phyloP scores from a whole-genome alignment of 2,329 filamentous ascomycete species.

The Hysterium pulicare region DNA sequence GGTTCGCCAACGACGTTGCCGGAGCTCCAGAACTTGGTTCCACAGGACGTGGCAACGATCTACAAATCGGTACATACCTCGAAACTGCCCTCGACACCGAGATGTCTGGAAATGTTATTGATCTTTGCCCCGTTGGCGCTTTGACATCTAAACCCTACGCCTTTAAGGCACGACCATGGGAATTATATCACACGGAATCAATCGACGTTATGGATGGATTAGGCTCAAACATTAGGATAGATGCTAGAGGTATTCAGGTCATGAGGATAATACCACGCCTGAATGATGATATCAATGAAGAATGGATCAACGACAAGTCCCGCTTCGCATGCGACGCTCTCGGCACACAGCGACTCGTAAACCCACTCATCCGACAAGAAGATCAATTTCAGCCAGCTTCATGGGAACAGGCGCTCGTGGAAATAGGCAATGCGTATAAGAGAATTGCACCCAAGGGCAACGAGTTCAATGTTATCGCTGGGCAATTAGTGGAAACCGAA shows the following conservation, averaged over 20 bases:
- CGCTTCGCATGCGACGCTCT: slow-evolving; percentile 95
- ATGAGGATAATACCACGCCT: slow-evolving; percentile 91
- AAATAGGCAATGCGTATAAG: slow-evolving; percentile 78
- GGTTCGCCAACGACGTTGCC: slow-evolving; percentile 96
- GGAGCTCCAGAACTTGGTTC: slow-evolving; percentile 94
- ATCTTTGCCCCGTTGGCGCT: slow-evolving; percentile 95
- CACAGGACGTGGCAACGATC: slow-evolving; percentile 89
- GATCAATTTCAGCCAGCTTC: slow-evolving; percentile 88
- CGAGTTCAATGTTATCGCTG: slow-evolving; percentile 93
- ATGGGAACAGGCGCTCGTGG: slow-evolving; percentile 92
- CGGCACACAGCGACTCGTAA: slow-evolving; percentile 92
- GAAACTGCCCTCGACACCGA: slow-evolving; percentile 93
- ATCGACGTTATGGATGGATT: slow-evolving; percentile 91
- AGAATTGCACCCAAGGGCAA: slow-evolving; percentile 79
- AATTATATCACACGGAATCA: slow-evolving; percentile 92
- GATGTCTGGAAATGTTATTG: slow-evolving; percentile 94
- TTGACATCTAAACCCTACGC: slow-evolving; percentile 97
- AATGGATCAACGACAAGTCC: slow-evolving; percentile 99
- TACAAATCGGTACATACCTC: slow-evolving; percentile 97
- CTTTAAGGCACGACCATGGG: slow-evolving; percentile 95
- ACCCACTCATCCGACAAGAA: slow-evolving; percentile 81
- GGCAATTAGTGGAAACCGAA: slow-evolving; percentile 87
- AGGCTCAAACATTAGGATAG: slow-evolving; percentile 91
- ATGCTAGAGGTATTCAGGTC: slow-evolving; percentile 89
- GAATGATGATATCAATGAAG: slow-evolving; percentile 98